Conservation (phyloP, 306 rosid species). For the Nissolia schottii region DNA sequence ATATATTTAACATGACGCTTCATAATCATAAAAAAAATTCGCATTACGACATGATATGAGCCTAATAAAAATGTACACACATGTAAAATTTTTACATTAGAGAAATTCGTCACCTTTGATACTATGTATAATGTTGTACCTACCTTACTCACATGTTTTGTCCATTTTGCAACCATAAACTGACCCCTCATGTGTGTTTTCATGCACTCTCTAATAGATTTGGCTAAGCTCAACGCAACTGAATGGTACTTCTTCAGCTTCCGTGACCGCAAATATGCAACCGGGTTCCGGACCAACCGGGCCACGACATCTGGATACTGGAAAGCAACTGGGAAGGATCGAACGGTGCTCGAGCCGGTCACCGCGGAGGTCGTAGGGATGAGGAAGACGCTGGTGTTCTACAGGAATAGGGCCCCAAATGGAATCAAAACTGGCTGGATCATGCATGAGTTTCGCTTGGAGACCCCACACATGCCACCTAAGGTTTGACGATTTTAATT, state of each 20-base stretch:
- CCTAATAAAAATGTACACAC: too few relatives aligned
- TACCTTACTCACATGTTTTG: slow-evolving; percentile 9
- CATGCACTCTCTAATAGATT: slow-evolving; percentile 47
- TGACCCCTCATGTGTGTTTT: slow-evolving; percentile 20
- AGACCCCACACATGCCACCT: slow-evolving; percentile 97
- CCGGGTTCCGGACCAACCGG: slow-evolving; percentile 79
- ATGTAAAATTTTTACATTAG: too few relatives aligned
- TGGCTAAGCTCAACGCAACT: slow-evolving; percentile 84
- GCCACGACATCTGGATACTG: slow-evolving; percentile 88
- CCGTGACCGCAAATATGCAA: slow-evolving; percentile 93
- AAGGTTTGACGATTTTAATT: slow-evolving; percentile 79
- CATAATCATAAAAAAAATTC: too few relatives aligned
- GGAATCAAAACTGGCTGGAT: slow-evolving; percentile 97
- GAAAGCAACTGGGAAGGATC: slow-evolving; percentile 98
- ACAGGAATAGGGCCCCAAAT: slow-evolving; percentile 83
- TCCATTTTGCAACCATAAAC: slow-evolving; percentile 1
- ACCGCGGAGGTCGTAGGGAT: slow-evolving; percentile 77
- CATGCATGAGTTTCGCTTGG: slow-evolving; percentile 96
- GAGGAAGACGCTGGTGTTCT: slow-evolving; percentile 95
- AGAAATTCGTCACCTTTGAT: too few relatives aligned
- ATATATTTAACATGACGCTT: too few relatives aligned
- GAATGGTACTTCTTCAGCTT: slow-evolving; percentile 99
- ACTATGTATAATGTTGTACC: not conserved
- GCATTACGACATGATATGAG: too few relatives aligned
- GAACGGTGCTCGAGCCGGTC: slow-evolving; percentile 67